Evolutionary conservation across 768 basidiomycete genomes (phyloP), one percentile per base, ranked within the genome.

Genomic region (Galerina sulciceps): DNA sequence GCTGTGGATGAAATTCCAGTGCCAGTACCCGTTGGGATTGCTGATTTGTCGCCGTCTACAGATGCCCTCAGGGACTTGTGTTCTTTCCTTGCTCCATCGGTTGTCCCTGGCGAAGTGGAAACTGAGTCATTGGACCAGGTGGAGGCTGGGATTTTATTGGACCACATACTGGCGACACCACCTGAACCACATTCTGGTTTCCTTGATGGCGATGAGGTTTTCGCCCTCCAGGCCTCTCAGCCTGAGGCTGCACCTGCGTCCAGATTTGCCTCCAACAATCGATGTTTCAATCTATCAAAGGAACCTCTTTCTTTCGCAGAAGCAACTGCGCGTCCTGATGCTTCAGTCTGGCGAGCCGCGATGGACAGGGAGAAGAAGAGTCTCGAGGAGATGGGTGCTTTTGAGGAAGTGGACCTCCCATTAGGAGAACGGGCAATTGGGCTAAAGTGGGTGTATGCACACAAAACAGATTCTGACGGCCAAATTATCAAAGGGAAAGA

Each of bases 391-490:
- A 57, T 54, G 56, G 57, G 46, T 1, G 40, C 52, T 1, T 61
- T 61, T 23, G 38, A 42, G 3, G 50, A 47, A 11, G 37, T 41
- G 0, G 49, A 31, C 4, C 26, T 31, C 26, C 26, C 26, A 5
- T 8, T 0, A 0, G 26, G 26, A 0, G 2, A 31, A 46, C 37
- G 53, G 15, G 22, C 52, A 9, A 69, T 79, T 31, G 67, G 67
- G 0, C 57, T 57, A 8, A 45, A 46, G 18, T 76, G 76, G 75
- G 71, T 72, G 5, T 74, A 65, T 60, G 65, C 58, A 13, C 59
- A 68, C 55, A 83, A 83, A 65, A 59, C 58, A 35, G 68, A 80
- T 58, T 53, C 64, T 5, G 52, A 73, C 22, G 80, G 26, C 26
- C 26, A 42, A 42, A n/a, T n/a, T 22, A 58, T 58, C 10, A 4